Evolutionary conservation across 805 yeast genomes (phyloP).

Genomic region (Priceomyces medius): DNA sequence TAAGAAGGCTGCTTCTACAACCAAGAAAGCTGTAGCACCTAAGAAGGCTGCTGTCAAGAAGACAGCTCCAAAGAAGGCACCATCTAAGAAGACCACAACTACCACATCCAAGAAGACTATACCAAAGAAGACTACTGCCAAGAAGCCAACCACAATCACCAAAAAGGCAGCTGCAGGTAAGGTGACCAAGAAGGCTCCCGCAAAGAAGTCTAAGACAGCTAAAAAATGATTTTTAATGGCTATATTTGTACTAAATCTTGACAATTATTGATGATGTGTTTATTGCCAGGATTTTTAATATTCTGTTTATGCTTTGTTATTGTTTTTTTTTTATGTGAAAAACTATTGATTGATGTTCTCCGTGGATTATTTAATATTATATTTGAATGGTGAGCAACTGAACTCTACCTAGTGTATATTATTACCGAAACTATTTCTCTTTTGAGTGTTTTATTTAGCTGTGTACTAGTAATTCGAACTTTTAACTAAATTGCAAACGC

Average conservation of each 20-base stretch:
- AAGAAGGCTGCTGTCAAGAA: slow-evolving; percentile 20
- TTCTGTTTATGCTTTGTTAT: no score
- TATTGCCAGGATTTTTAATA: neutral
- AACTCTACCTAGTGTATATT: neutral
- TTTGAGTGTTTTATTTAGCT: neutral
- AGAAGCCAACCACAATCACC: no score
- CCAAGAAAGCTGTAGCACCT: slow-evolving; percentile 18
- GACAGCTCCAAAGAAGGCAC: slow-evolving; percentile 28
- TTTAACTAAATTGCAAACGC: no score
- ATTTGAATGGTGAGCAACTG: slow-evolving; percentile 2
- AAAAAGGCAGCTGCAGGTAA: slow-evolving; percentile 8
- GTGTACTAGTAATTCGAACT: slow-evolving; percentile 1
- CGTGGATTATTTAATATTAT: slow-evolving; percentile 1
- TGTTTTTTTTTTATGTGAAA: slow-evolving; percentile 1
- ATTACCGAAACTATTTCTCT: neutral
- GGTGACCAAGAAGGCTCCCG: slow-evolving; percentile 6
- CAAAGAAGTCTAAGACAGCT: slow-evolving; percentile 3
- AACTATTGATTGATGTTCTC: neutral
- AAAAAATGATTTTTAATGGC: slow-evolving; percentile 2
- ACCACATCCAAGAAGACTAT: slow-evolving; percentile 15
- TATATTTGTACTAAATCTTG: neutral
- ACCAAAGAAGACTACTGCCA: slow-evolving; percentile 16
- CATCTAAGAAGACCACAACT: slow-evolving; percentile 15
- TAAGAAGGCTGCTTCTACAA: slow-evolving; percentile 22
- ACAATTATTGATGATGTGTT: neutral